Base-by-base conservation (phyloP, 108 stramenopile genomes). In the Parietichytrium sp. region DNA sequence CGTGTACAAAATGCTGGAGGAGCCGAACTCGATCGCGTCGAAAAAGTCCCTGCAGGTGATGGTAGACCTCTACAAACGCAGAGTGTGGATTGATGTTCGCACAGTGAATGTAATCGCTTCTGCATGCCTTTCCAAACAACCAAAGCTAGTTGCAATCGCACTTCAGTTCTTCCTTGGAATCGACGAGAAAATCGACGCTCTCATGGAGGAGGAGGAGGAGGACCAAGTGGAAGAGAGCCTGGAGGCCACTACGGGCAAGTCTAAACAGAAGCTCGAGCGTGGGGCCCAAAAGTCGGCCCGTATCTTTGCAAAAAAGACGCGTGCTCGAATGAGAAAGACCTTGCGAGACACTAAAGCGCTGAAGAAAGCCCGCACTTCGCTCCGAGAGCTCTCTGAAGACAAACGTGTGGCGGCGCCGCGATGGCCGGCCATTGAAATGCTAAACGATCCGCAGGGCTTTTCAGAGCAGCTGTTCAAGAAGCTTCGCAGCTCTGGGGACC, bases 81-180 rank as follows among this genome's bases (percentile, higher is more conserved):
- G 92, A 30, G 94, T 98, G 8, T 99, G 98, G 98, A 95, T 91
- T n/a, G 97, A 97, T 85, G 93, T 90, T 26, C 89, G 95, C 4
- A 90, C 95, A 6, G 93, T 99, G n/a, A 95, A 96, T 81, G 93
- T 95, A 48, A 85, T 99, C 15, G 97, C 95, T 4, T 82, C 91
- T 12, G 97, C 94, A 2, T 89, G 88, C 26, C 48, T 83, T 2
- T 86, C 86, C 54, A 85, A 85, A 52, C 93, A 88, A 49, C 55
- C 86, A 0, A 88, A 87, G 12, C 87, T 95, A 48, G 87, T 91
- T 87, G 72, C 84, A 42, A 88, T 93, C 4, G 93, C 95, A 3
- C 88, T 96, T 53, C 87, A 95, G 55, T 99, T 99, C 93, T 97
- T 99, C 87, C 88, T 97, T 25, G 94, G 94, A 29, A 95, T 97